These are phyloP conservation scores for Phytophthora sp. DNA, from an alignment of 352 stramenopile species.

Conservation along the genomic window DNA sequence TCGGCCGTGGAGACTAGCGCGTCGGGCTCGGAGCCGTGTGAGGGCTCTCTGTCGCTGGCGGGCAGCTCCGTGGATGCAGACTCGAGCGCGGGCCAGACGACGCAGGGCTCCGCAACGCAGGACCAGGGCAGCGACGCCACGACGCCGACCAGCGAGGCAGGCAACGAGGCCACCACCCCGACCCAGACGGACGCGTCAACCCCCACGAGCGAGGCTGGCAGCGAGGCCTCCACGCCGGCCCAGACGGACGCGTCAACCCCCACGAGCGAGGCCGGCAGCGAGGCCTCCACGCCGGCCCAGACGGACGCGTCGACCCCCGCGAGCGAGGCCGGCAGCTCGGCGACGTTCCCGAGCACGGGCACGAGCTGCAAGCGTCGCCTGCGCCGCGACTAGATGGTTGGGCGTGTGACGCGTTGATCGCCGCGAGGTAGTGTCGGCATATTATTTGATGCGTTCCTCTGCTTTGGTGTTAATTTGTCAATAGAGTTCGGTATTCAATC, in stretches of 20 bases:
- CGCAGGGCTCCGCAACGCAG: conserved; percentile 2
- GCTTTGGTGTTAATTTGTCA: conserved; percentile 7
- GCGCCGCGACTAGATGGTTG: conserved; percentile 23
- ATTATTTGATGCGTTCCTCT: conserved; percentile 7
- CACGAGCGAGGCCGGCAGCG: conserved; percentile 14
- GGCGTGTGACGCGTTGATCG: not conserved
- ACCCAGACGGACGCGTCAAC: not conserved
- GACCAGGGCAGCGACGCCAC: conserved; percentile 5
- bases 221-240: not conserved
- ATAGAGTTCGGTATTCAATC: conserved; percentile 12
- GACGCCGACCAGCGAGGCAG: conserved; percentile 9
- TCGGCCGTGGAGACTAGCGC: conserved; percentile 19
- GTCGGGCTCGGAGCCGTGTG: conserved; percentile 23
- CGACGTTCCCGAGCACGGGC: conserved; percentile 26
- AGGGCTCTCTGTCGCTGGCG: conserved; percentile 21
- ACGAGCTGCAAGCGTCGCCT: conserved; percentile 35
- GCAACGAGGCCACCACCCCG: conserved; percentile 11
- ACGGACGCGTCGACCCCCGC: conserved; percentile 8
- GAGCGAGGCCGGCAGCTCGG: conserved; percentile 14
- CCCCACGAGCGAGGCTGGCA: conserved; percentile 13
- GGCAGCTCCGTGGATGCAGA: conserved; percentile 8
- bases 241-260: not conserved
- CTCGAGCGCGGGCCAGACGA: conserved; percentile 8
- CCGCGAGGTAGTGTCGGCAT: not conserved
- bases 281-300: conserved; percentile 16